Evolutionary conservation across 202 grass and related monocot genomes (phyloP), one percentile per base, ranked within the genome.

Genomic region (Zizania palustris): DNA sequence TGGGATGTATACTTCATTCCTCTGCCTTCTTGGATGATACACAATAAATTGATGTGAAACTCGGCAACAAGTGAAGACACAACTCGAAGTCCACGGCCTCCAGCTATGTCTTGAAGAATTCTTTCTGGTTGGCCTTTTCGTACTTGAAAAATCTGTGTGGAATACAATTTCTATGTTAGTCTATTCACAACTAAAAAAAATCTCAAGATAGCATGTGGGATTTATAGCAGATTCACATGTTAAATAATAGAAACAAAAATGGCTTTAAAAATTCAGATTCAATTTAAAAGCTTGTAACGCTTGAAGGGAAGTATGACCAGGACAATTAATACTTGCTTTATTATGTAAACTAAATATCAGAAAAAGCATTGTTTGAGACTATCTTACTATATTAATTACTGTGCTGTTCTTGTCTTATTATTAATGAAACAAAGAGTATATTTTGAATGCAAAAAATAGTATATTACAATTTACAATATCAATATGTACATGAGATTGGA

Each of bases 1-100:
- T 63, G 28, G 65, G 41, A 33, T 86, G 60, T 63, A 64, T 84
- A 97, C 95, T 58, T 76, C 45, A 92, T 82, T 13, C 82, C 95
- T 74, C 50, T 74, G 68, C 85, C 88, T 75, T 85, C 88, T 78
- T 82, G 79, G 60, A 97, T 90, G 50, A 89, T 66, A 78, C 85
- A 92, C 36, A 97, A 75, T 77, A 97, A 85, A 78, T 63, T 94
- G 45, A 88, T 88, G 57, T 97, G 95, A 70, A 97, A 87, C 28
- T 93, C 82, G 14, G 87, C 72, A 73, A 89, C 36, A 28, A 63
- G 39, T 59, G 87, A 80, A 53, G 77, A 82, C 45, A 88, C 62
- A 56, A 79, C 85, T 46, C 88, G 84, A 55, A 86, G 79, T 49
- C 86, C 66, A 82, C 91, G 89, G 11, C 89, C 87, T 75, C 82